Conservation (phyloP, 768 basidiomycete species). For the Macrolepiota dolichaula region DNA sequence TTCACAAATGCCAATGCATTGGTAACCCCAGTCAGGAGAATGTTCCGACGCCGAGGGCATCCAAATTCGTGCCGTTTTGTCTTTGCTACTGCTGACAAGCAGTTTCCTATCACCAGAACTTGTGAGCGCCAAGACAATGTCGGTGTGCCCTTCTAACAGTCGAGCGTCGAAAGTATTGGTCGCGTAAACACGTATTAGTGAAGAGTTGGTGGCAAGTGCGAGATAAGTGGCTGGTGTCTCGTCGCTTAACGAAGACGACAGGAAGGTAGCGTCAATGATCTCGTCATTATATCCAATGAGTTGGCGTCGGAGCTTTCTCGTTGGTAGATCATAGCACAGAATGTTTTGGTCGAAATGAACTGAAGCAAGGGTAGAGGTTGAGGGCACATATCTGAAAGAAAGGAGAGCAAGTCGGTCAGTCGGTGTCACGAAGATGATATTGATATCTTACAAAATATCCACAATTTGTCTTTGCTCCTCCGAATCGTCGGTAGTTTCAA, state of each 20-base stretch:
- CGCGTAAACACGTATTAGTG: conserved; percentile 88
- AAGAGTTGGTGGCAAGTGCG: conserved; percentile 97
- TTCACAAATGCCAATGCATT: conserved; percentile 83
- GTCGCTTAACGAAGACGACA: conserved; percentile 32
- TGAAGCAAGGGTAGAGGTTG: conserved; percentile 65
- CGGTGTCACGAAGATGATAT: conserved; percentile 5
- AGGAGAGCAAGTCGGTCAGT: conserved; percentile 14
- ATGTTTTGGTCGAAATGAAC: conserved; percentile 98
- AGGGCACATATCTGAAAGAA: conserved; percentile 59
- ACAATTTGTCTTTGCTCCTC: conserved; percentile 86
- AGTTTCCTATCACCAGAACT: conserved; percentile 60
- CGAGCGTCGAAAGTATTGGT: conserved; percentile 74
- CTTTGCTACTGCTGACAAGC: conserved; percentile 92
- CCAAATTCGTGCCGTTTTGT: conserved; percentile 87
- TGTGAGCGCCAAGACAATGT: conserved; percentile 88
- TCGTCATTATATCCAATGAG: conserved; percentile 98
- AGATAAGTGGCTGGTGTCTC: conserved; percentile 60
- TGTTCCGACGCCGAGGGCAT: conserved; percentile 29
- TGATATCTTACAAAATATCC: conserved; percentile 67
- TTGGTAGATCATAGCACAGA: conserved; percentile 79
- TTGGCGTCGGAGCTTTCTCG: conserved; percentile 65
- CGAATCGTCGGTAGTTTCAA: conserved; percentile 42
- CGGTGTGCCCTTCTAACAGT: conserved; percentile 83
- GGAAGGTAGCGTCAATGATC: conserved; percentile 85
- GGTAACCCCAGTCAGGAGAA: conserved; percentile 46